These are phyloP conservation scores for Leptomonas pyrrhocoris DNA, from an alignment of 208 protist species.

Conservation along the genomic window DNA sequence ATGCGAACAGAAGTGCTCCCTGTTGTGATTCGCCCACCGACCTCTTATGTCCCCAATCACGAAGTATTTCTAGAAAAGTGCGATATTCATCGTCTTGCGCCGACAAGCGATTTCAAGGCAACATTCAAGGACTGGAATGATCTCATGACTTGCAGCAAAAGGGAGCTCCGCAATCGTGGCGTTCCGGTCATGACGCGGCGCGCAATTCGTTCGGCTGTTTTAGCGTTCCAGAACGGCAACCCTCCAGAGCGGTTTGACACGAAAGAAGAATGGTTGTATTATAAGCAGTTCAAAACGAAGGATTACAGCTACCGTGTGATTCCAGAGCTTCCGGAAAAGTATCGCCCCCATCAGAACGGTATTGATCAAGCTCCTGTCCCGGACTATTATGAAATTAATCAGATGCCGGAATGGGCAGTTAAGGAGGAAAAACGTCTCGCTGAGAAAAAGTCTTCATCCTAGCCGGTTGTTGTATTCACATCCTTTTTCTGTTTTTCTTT, in stretches of 20 bases:
- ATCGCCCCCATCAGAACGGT: conserved; percentile 90
- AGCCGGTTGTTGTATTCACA: conserved; percentile 6
- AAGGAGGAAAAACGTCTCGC: conserved; percentile 80
- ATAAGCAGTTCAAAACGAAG: conserved; percentile 92
- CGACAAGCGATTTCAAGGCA: conserved; percentile 88
- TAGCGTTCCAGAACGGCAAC: conserved; percentile 86
- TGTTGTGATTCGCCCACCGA: conserved; percentile 83
- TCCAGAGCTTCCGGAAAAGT: conserved; percentile 91
- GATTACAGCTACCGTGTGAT: conserved; percentile 90
- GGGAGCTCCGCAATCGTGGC: conserved; percentile 78
- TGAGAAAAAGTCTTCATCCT: conserved; percentile 21
- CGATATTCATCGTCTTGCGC: conserved; percentile 79
- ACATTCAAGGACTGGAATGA: conserved; percentile 93
- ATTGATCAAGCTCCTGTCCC: conserved; percentile 88
- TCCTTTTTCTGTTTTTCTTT: neutral
- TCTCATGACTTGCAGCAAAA: conserved; percentile 88
- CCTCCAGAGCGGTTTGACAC: conserved; percentile 89
- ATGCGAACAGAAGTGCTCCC: conserved; percentile 81
- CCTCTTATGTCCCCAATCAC: conserved; percentile 87
- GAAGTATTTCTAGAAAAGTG: conserved; percentile 88
- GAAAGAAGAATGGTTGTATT: conserved; percentile 92
- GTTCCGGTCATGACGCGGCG: conserved; percentile 73
- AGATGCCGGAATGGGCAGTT: conserved; percentile 86
- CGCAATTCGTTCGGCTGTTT: conserved; percentile 77
- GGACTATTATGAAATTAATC: conserved; percentile 90